A percentile compares a stretch with the other conserved stretches of the same genome.
Conservation (phyloP, 768 basidiomycete genomes). For the Tricholoma furcatifolium region DNA sequence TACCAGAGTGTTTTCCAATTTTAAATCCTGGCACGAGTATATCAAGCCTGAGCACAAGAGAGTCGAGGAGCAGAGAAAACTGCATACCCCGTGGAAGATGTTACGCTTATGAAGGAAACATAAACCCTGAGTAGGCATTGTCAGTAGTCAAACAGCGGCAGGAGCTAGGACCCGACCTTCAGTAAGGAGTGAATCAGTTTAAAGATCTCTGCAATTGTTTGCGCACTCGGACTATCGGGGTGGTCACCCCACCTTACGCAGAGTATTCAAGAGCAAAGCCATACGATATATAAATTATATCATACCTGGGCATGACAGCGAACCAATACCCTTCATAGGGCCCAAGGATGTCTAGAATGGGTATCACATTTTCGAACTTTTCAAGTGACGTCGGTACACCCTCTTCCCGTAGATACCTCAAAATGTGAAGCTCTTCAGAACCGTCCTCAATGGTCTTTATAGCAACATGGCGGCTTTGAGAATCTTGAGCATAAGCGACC, state of each 20-base stretch:
- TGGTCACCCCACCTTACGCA: not conserved
- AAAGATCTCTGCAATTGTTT: constrained; percentile 8
- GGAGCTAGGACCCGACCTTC: constrained; percentile 9
- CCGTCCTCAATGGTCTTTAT: constrained; percentile 4
- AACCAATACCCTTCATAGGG: constrained; percentile 20
- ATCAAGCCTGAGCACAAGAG: not conserved
- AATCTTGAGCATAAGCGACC: constrained; percentile 8
- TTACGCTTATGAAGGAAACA: constrained; percentile 16
- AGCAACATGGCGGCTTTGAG: constrained; percentile 4
- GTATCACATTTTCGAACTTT: constrained; percentile 16
- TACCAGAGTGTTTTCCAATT: not conserved
- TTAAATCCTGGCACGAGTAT: not conserved
- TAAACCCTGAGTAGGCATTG: constrained; percentile 12
- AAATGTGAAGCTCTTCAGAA: constrained; percentile 1
- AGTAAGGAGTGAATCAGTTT: constrained; percentile 16
- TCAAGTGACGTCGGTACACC: not conserved
- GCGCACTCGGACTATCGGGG: not conserved
- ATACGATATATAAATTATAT: not conserved
- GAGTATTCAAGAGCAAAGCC: not conserved
- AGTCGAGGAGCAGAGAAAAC: not conserved
- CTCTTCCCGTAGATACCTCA: not conserved
- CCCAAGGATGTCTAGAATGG: constrained; percentile 20
- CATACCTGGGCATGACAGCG: constrained; percentile 27
- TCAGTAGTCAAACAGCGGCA: not conserved
- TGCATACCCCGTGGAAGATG: not conserved